Evolutionary conservation across 495 filamentous ascomycete species (phyloP), one percentile per base, ranked within the genome.

Genomic region (Ascobolus immersus): DNA sequence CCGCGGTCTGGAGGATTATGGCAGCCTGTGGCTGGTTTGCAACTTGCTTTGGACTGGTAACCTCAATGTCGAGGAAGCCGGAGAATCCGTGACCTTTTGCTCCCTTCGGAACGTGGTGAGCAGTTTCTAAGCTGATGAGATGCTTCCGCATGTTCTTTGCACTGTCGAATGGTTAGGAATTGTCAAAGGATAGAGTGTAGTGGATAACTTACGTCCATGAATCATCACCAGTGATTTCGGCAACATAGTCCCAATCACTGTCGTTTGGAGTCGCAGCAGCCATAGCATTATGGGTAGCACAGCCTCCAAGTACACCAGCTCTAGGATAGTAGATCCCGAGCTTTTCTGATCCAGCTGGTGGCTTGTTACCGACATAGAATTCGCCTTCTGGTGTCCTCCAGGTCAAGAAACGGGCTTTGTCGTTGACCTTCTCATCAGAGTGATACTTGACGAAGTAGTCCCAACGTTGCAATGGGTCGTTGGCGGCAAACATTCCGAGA

Each of bases 281-380:
- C 5, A 52, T 55, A 11, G 50, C 58, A 28, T 62, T 62, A 39
- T 60, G 56, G 54, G 58, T 59, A n/a, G 56, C 57, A n/a, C 22
- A 25, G 5, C 58, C 58, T 21, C 58, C 58, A 11, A 62, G 47
- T 1, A 57, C 56, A 19, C 48, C 57, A 12, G 56, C 54, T 15
- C 58, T 54, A 7, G 58, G 58, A 29, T 62, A 62, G 40, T 57
- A 57, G 10, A 60, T 56, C 0, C 58, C 58, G 6, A 60, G 47
- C 10, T 45, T 44, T 35, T 54, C 54, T 3, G 58, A 55, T 3
- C 51, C 55, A 30, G 43, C 40, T 1, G 57, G 58, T 5, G 57
- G 58, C 17, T 59, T 48, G 1, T 51, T 34, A n/a, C 58, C 58
- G 36, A 60, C 50, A 37, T 60, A 60, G 38, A 60, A 59, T 5